Percentiles rank a stretch among this genome's conserved stretches.
Conservation (phyloP, 352 stramenopile genomes). For the Aphanomyces stellatus region DNA sequence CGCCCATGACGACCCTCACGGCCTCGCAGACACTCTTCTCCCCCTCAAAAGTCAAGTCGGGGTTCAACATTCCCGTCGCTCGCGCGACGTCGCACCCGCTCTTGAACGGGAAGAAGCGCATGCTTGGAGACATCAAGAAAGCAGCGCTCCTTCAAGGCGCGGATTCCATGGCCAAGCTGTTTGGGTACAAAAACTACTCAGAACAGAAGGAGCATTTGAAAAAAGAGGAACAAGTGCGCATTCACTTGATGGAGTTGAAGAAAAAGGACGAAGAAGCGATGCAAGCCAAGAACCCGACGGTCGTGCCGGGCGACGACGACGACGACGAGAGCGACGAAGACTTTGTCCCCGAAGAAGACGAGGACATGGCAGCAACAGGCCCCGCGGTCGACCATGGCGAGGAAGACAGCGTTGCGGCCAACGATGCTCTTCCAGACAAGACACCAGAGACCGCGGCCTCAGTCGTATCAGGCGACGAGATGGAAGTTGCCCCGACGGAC, state of each 20-base stretch:
- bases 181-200: conserved; percentile 64
- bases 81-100: conserved; percentile 13
- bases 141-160: conserved; percentile 25
- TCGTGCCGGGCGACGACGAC: conserved; percentile 17
- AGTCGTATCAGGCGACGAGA: conserved; percentile 34
- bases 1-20: background rate
- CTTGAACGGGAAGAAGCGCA: conserved; percentile 17
- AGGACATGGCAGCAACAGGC: background rate
- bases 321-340: conserved; percentile 7
- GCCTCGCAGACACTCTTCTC: background rate
- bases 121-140: conserved; percentile 20
- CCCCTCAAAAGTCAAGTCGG: background rate
- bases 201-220: conserved; percentile 62
- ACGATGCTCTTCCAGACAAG: no score
- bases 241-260: conserved; percentile 38
- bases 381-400: conserved; percentile 9
- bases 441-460: background rate
- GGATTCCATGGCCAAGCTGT: conserved; percentile 59
- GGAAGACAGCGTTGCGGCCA: conserved; percentile 8
- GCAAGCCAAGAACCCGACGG: conserved; percentile 9
- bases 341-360: conserved; percentile 17
- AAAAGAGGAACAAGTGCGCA: conserved; percentile 50
- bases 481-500: conserved; percentile 30
- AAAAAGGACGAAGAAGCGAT: conserved; percentile 23
- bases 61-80: conserved; percentile 5